Evolutionary conservation across 1,284 basidiomycete genomes (phyloP).

Genomic region (Malassezia japonica): DNA sequence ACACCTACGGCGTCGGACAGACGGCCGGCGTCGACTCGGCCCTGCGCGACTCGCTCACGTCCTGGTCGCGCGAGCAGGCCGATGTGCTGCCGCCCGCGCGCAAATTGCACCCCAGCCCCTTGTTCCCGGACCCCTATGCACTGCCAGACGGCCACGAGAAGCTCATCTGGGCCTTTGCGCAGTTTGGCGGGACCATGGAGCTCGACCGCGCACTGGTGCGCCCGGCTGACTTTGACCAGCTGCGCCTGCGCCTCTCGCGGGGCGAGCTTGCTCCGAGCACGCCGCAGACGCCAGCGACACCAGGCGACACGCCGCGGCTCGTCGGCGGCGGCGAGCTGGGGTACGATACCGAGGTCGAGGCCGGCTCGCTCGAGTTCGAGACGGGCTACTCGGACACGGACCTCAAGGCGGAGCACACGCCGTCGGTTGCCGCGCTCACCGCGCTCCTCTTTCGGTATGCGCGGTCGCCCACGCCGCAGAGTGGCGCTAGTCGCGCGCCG

Average conservation of each 20-base stretch:
- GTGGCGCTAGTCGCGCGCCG: not conserved
- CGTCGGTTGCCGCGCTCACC: constrained; percentile 12
- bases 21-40: constrained; percentile 49
- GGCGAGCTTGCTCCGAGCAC: constrained; percentile 29
- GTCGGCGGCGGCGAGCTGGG: constrained; percentile 37
- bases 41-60: constrained; percentile 41
- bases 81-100: not conserved
- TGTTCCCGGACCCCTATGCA: constrained; percentile 21
- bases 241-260: constrained; percentile 45
- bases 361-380: constrained; percentile 16
- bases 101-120: constrained; percentile 5
- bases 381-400: not conserved
- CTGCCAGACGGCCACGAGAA: constrained; percentile 55
- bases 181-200: constrained; percentile 62
- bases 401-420: constrained; percentile 9
- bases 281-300: constrained; percentile 20
- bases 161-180: constrained; percentile 77
- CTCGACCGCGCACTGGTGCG: constrained; percentile 51
- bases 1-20: constrained; percentile 31
- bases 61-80: constrained; percentile 26
- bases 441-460: constrained; percentile 6
- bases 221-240: constrained; percentile 48
- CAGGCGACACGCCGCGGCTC: constrained; percentile 22
- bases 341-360: constrained; percentile 19
- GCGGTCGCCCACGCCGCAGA: not conserved